Base-by-base conservation (phyloP, 108 stramenopile genomes). In the Cylindrotheca closterium region DNA sequence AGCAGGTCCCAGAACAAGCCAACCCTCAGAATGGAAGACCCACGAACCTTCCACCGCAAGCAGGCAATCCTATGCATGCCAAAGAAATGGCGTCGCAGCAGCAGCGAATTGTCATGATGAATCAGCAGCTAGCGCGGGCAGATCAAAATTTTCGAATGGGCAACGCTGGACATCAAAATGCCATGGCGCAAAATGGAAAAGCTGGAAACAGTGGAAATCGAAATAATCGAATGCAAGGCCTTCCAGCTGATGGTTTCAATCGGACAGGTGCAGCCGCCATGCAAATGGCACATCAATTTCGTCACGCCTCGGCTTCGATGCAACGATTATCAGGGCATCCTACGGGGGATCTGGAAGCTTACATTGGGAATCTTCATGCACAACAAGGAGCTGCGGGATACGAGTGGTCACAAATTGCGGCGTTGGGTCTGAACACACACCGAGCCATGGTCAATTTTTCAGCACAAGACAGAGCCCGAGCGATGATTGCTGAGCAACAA, bases 401-500 rank as follows among this genome's bases (percentile, higher is more conserved):
- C 51, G 73, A 60, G 17, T 74, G 73, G 73, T 48, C 65, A 8
- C 30, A 57, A 19, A 46, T 65, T 28, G 77, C 77, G 33, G 76
- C 73, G 0, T 32, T 75, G 12, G 74, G 74, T 2, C 32, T 75
- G 31, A 60, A 28, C 51, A 52, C 53, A 8, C 60, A 70, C 33
- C 32, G 69, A 30, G 73, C 73, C 0, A 67, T 70, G 47, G 64
- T 79, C 8, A 64, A 70, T 70, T 34, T 82, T 21, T 55, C 70
- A n/a, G 73, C 74, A 32, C 81, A 82, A 37, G 75, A 79, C 22
- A 58, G 68, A 49, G 71, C 63, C 24, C 31, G 68, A 22, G 80
- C 75, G 42, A 51, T 68, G 32, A 37, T 67, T 22, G 66, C 66
- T 27, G 66, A 67, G 32, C 70, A 77, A 22, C 58, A 54, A 45